Percentiles rank a stretch among this genome's conserved stretches.
Conservation (phyloP, 23 red algal species). For the Cyanidium caldarium region DNA sequence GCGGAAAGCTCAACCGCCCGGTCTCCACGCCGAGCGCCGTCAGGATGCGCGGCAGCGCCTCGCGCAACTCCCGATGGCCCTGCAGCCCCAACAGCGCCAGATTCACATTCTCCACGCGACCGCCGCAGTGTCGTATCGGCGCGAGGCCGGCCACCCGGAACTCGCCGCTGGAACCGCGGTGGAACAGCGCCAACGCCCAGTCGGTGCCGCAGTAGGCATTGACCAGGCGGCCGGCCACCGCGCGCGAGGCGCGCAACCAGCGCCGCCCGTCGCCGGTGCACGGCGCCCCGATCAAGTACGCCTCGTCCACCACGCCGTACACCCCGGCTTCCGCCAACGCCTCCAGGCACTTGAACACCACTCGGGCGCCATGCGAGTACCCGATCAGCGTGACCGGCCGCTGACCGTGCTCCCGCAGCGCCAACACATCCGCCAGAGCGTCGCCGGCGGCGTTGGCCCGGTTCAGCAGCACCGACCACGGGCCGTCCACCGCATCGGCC, state of each 20-base stretch:
- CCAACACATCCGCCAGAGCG: slow-evolving; percentile 81
- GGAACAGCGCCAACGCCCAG: slow-evolving; percentile 94
- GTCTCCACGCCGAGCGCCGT: slow-evolving; percentile 56
- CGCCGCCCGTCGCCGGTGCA: slow-evolving; percentile 52
- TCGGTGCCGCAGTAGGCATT: slow-evolving; percentile 71
- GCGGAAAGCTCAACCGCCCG: slow-evolving; percentile 72
- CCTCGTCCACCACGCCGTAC: slow-evolving; percentile 78
- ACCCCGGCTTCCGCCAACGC: slow-evolving; percentile 50
- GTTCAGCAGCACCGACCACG: slow-evolving; percentile 71
- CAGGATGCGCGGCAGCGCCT: slow-evolving; percentile 48
- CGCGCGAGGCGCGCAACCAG: slow-evolving; percentile 45
- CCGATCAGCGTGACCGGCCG: slow-evolving; percentile 85
- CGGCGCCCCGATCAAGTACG: slow-evolving; percentile 75
- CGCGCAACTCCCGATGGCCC: slow-evolving; percentile 66
- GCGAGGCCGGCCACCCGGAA: slow-evolving; percentile 48
- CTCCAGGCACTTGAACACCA: slow-evolving; percentile 90
- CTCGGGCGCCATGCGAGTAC: slow-evolving; percentile 88
- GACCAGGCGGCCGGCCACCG: slow-evolving; percentile 68
- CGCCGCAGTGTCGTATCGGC: slow-evolving; percentile 20
- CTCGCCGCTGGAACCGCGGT: slow-evolving; percentile 53
- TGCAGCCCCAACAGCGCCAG: slow-evolving; percentile 60
- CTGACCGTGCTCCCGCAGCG: slow-evolving; percentile 64
- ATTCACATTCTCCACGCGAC: slow-evolving; percentile 76
- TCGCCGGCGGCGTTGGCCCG: slow-evolving; percentile 83
- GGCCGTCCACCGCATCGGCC: slow-evolving; percentile 89